Evolutionary conservation across 2,329 filamentous ascomycete genomes (phyloP), one percentile per base, ranked within the genome.

Genomic region (Cercospora sojina): DNA sequence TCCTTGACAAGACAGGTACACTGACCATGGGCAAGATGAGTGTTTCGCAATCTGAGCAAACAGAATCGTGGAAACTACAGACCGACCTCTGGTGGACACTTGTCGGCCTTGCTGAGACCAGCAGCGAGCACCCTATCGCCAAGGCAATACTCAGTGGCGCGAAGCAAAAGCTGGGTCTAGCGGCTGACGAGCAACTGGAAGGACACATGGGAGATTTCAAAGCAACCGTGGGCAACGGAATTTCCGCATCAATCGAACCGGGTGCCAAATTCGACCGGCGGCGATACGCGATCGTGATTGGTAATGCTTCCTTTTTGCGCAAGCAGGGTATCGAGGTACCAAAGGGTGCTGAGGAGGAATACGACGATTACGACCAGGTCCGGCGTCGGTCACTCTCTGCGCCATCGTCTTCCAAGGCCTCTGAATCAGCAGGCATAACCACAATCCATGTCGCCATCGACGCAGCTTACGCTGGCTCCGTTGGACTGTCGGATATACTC

Each of bases 1-100:
- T 98, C 16, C 87, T 98, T 23, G 94, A 98, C 82, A 98, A 98
- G 85, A 98, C 94, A 1, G 94, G 94, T 31, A 98, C 94, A 3
- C 85, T 99, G 67, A 99, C 95, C 0, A 87, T 95, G 72, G 95
- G 95, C 55, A 96, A 93, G 80, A 98, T 99, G 93, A 96, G 87
- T 68, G 93, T 98, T 18, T 90, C 92, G 7, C 87, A 89, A 65
- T 83, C 86, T 23, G 88, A 87, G 59, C 83, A 94, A 38, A 86
- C 86, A 32, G 80, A 87, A 7, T 79, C 83, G 2, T 98, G 94
- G 94, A 83, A 86, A 51, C 84, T 85, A 83, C 87, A 87, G 64
- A 87, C 86, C 67, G 88, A 88, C 35, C 84, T 96, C 3, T 99
- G 94, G 94, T 99, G 95, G 95, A 88, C 91, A n/a, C 85, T 97